Evolutionary conservation across 176 grass and related monocot genomes (phyloP), one percentile per base, ranked within the genome.

Genomic region (Alopecurus myosuroides): DNA sequence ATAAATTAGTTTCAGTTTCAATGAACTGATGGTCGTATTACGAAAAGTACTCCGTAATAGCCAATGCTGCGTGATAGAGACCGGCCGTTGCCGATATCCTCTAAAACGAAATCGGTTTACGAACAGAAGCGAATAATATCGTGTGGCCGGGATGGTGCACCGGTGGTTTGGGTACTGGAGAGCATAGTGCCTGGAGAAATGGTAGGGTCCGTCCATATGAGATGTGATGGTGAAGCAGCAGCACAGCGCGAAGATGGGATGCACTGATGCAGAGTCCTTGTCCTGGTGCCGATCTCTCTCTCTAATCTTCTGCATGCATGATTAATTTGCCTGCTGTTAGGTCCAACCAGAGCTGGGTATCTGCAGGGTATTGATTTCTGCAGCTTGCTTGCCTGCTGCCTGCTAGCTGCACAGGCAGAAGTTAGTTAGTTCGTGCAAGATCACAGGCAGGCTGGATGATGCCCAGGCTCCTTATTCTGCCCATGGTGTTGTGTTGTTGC

Each of bases 251-350:
- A 22, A 78, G 83, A n/a, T n/a, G n/a, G n/a, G n/a, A n/a, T n/a
- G n/a, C n/a, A n/a, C n/a, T n/a, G 87, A 85, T 81, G 87, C 44
- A 65, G 68, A 30, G 81, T 85, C 82, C 82, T 51, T 89, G 87
- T 80, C 81, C 53, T 64, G 53, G 41, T 48, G 66, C 64, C 72
- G 74, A 84, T 72, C 69, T 46, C 40, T 12, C n/a, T 71, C 69
- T 26, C 44, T 74, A 74, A 74, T 84, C 84, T 84, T 28, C 33
- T 76, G 82, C n/a, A 89, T 81, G 58, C 30, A 89, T 81, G 87
- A 89, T 89, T 85, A 66, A 69, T 41, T 67, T n/a, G n/a, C 48
- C 29, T 30, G 19, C 58, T 80, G 87, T 89, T 89, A 85, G 87
- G 87, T 85, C 28, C 76, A 89, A 80, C 69, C 52, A 76, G 68